Evolutionary conservation across 106 monocot genomes (phyloP).

Genomic region (Chionographis japonica): DNA sequence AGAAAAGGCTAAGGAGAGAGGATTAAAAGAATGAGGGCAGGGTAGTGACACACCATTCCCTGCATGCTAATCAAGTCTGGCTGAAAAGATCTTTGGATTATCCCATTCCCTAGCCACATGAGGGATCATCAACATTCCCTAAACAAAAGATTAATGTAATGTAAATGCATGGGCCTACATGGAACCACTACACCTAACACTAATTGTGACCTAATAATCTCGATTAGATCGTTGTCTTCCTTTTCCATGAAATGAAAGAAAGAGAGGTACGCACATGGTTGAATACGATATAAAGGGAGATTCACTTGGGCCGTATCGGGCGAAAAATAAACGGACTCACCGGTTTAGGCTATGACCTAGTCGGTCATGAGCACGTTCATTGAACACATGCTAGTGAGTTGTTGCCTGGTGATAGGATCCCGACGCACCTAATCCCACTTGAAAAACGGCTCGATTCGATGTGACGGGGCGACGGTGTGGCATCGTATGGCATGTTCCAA

Average conservation of each 20-base stretch:
- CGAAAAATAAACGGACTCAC: too few relatives aligned
- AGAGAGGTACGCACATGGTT: constrained; percentile 20
- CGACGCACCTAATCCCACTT: too few relatives aligned
- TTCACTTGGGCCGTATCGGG: too few relatives aligned
- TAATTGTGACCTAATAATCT: constrained; percentile 36
- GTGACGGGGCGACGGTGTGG: too few relatives aligned
- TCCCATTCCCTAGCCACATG: constrained; percentile 1
- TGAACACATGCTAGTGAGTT: too few relatives aligned
- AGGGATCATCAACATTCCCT: constrained; percentile 3
- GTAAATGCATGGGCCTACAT: constrained; percentile 13
- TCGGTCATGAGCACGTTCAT: too few relatives aligned
- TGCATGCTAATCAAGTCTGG: neutral
- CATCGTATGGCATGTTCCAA: too few relatives aligned
- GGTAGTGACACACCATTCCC: constrained; percentile 1
- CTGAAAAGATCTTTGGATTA: constrained; percentile 17
- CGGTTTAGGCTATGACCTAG: too few relatives aligned
- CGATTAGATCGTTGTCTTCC: constrained; percentile 16
- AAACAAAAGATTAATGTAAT: constrained; percentile 14
- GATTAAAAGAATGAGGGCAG: neutral
- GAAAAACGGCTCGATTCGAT: too few relatives aligned
- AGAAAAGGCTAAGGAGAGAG: neutral
- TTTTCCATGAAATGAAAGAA: constrained; percentile 11
- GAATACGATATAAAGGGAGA: too few relatives aligned
- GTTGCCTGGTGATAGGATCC: too few relatives aligned
- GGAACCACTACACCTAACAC: constrained; percentile 49